Conservation (phyloP, 2,329 filamentous ascomycete species). For the Curvularia spicifera region DNA sequence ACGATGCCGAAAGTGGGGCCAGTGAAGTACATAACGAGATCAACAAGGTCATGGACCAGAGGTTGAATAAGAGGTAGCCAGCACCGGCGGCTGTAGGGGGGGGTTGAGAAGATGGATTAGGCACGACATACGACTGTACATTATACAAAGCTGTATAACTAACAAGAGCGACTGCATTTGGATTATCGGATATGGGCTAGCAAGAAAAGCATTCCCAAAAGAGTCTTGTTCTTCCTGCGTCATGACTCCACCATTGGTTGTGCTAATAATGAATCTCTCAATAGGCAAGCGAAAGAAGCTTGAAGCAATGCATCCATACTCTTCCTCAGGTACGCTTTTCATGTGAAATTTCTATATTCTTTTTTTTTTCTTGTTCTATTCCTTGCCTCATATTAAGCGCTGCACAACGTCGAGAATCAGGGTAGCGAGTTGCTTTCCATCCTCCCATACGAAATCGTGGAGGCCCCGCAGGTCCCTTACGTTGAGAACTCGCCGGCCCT, state of each 20-base stretch:
- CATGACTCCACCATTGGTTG: slow-evolving; percentile 20
- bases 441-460: slow-evolving; percentile 70
- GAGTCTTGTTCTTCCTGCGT: slow-evolving; percentile 25
- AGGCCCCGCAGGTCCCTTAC: slow-evolving; percentile 60
- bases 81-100: neutral
- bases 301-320: neutral
- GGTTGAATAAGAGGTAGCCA: slow-evolving; percentile 39
- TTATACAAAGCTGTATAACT: slow-evolving; percentile 43
- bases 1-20: slow-evolving; percentile 31
- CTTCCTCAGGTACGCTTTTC: neutral
- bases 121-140: slow-evolving; percentile 33
- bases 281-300: slow-evolving; percentile 6
- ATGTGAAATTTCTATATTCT: neutral
- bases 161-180: slow-evolving; percentile 32
- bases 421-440: slow-evolving; percentile 63
- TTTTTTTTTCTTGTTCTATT: neutral
- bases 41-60: slow-evolving; percentile 45
- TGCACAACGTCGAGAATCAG: slow-evolving; percentile 42
- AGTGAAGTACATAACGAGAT: slow-evolving; percentile 41
- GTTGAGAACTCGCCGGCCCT: slow-evolving; percentile 43
- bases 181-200: slow-evolving; percentile 22
- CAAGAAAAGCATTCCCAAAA: slow-evolving; percentile 21
- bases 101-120: slow-evolving; percentile 2
- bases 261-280: slow-evolving; percentile 19
- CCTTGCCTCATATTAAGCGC: slow-evolving; percentile 16